These are phyloP conservation scores for Rhynchosporium graminicola DNA, from an alignment of 2,329 filamentous ascomycete genomes.

Conservation along the genomic window DNA sequence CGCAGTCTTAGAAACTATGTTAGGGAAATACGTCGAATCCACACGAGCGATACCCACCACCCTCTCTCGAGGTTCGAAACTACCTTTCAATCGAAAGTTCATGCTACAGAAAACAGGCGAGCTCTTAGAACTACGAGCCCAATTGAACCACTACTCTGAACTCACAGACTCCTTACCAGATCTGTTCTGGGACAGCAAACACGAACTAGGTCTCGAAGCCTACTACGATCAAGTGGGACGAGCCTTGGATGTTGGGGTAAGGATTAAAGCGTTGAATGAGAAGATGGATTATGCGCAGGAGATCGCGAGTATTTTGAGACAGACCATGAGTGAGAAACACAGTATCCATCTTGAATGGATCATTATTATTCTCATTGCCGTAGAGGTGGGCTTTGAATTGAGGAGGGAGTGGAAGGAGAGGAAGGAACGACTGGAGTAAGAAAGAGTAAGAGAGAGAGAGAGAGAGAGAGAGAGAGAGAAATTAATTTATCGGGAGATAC, in stretches of 20 bases:
- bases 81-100: conserved; percentile 70
- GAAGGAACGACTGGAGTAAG: conserved; percentile 22
- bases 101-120: conserved; percentile 94
- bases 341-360: conserved; percentile 89
- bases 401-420: conserved; percentile 50
- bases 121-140: conserved; percentile 82
- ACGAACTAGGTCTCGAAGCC: conserved; percentile 86
- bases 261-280: conserved; percentile 90
- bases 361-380: conserved; percentile 89
- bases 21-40: conserved; percentile 82
- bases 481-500: no score
- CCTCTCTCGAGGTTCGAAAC: conserved; percentile 65
- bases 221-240: conserved; percentile 95
- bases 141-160: conserved; percentile 95
- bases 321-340: conserved; percentile 88
- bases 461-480: conserved; percentile 29
- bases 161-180: conserved; percentile 93
- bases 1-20: conserved; percentile 81
- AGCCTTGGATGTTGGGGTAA: conserved; percentile 85
- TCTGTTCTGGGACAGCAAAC: conserved; percentile 91
- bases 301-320: conserved; percentile 84
- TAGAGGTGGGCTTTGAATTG: conserved; percentile 89
- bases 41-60: conserved; percentile 80
- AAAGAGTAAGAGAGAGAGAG: conserved; percentile 42
- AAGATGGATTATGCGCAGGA: conserved; percentile 98